A percentile compares a stretch with the other conserved stretches of the same genome.
Conservation (phyloP, 345 rosid species). For the Luvunga scandens region DNA sequence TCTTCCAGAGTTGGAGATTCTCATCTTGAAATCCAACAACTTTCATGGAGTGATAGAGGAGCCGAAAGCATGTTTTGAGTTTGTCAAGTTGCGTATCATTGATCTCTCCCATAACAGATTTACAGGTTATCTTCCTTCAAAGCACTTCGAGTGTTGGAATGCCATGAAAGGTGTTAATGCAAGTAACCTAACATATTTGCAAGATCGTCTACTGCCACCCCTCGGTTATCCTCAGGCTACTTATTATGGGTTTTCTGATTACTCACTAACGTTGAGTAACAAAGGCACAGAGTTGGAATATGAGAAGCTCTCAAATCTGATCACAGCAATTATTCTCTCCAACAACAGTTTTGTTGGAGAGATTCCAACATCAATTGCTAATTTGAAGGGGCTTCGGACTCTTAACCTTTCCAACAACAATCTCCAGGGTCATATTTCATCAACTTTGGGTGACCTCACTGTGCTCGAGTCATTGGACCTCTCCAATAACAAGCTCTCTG, state of each 20-base stretch:
- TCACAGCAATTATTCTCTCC: background rate
- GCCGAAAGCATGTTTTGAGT: background rate
- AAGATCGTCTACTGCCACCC: background rate
- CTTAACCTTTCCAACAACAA: background rate
- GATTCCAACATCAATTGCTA: background rate
- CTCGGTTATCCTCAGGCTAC: background rate
- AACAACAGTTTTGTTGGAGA: conserved; percentile 7
- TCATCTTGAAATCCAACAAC: conserved; percentile 2
- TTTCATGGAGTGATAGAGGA: background rate
- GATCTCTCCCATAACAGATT: conserved; percentile 22
- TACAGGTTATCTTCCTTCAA: conserved; percentile 8
- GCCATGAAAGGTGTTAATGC: conserved; percentile 18
- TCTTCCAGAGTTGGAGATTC: background rate
- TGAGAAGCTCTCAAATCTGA: background rate
- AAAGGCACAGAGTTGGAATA: background rate
- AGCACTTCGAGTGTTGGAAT: conserved; percentile 16
- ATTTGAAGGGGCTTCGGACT: background rate
- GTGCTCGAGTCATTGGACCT: background rate
- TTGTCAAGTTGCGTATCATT: conserved; percentile 12
- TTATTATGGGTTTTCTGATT: background rate
- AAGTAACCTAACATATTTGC: background rate
- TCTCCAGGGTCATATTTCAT: background rate
- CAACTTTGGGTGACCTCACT: background rate
- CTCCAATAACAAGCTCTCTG: background rate
- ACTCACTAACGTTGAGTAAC: background rate